These are phyloP conservation scores for Xylaria castorea DNA, from an alignment of 495 filamentous ascomycete genomes.

Conservation along the genomic window DNA sequence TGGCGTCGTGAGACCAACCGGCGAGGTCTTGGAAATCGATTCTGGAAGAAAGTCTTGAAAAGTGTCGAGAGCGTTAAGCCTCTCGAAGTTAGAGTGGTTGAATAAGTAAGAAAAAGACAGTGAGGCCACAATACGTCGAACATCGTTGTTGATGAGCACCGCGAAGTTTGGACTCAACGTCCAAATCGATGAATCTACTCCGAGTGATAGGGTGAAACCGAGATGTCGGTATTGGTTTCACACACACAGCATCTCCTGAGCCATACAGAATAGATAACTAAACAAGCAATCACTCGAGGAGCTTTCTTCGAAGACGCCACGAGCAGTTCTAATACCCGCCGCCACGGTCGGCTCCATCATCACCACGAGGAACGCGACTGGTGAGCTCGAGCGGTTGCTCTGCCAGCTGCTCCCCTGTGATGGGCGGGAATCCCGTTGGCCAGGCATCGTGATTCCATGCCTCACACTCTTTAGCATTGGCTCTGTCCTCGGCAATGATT, in stretches of 20 bases:
- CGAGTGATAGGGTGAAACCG: not conserved
- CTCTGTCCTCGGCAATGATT: slow-evolving; percentile 33
- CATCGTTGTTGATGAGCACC: not conserved
- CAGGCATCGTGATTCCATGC: slow-evolving; percentile 25
- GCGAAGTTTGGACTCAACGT: not conserved
- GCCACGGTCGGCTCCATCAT: slow-evolving; percentile 22
- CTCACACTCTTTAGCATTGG: not conserved
- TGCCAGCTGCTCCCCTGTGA: slow-evolving; percentile 17
- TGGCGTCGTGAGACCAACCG: not conserved
- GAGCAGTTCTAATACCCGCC: slow-evolving; percentile 9
- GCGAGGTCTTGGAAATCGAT: not conserved
- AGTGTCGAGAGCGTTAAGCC: not conserved
- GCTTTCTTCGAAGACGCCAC: slow-evolving; percentile 16
- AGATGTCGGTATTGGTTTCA: not conserved
- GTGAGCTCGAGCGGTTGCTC: slow-evolving; percentile 19
- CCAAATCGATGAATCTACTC: not conserved
- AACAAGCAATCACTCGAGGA: slow-evolving; percentile 13
- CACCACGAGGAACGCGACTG: slow-evolving; percentile 16
- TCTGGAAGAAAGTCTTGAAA: not conserved
- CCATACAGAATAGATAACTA: not conserved
- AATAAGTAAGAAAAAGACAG: not conserved
- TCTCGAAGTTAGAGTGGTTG: not conserved
- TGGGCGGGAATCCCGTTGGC: slow-evolving; percentile 23
- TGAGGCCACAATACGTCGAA: not conserved
- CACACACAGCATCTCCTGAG: not conserved